Percentiles rank a stretch among this genome's conserved stretches.
These are phyloP conservation scores for Hansenula lynferdii DNA, from an alignment of 1,139 yeast species.

Conservation along the genomic window DNA sequence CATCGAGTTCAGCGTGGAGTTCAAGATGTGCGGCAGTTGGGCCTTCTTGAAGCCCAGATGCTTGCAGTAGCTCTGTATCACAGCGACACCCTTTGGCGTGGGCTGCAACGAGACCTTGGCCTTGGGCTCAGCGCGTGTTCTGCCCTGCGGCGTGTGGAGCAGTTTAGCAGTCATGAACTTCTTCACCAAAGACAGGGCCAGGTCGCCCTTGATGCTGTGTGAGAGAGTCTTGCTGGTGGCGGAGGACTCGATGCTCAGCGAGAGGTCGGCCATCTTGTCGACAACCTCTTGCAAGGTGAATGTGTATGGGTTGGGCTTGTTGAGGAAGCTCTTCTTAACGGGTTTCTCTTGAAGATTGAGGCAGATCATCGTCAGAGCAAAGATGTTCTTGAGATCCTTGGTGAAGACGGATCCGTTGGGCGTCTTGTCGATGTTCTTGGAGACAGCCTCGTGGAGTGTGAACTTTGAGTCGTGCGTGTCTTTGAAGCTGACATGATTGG, in stretches of 20 bases:
- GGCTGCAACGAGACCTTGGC: conserved; percentile 57
- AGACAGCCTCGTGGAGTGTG: conserved; percentile 38
- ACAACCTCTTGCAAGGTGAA: conserved; percentile 54
- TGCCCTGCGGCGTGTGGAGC: conserved; percentile 71
- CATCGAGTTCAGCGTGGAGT: conserved; percentile 65
- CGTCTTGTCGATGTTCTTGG: conserved; percentile 41
- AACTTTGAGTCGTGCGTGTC: conserved; percentile 3
- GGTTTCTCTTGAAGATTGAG: conserved; percentile 35
- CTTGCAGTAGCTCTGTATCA: conserved; percentile 56
- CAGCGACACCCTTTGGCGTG: conserved; percentile 85
- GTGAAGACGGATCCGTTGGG: conserved; percentile 49
- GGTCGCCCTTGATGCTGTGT: conserved; percentile 49
- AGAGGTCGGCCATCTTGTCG: conserved; percentile 42
- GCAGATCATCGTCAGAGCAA: conserved; percentile 45
- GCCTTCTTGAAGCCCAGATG: conserved; percentile 46
- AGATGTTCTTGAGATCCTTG: conserved; percentile 55
- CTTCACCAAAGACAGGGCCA: conserved; percentile 47
- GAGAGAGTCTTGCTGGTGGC: conserved; percentile 55
- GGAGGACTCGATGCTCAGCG: conserved; percentile 41
- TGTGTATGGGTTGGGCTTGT: conserved; percentile 38
- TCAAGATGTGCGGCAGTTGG: conserved; percentile 40
- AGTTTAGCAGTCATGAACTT: conserved; percentile 63
- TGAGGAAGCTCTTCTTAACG: conserved; percentile 20
- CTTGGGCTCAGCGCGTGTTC: conserved; percentile 51
- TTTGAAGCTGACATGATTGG: background rate